Evolutionary conservation across 306 rosid species (phyloP), one percentile per base, ranked within the genome.

Genomic region (Dryas drummondii): DNA sequence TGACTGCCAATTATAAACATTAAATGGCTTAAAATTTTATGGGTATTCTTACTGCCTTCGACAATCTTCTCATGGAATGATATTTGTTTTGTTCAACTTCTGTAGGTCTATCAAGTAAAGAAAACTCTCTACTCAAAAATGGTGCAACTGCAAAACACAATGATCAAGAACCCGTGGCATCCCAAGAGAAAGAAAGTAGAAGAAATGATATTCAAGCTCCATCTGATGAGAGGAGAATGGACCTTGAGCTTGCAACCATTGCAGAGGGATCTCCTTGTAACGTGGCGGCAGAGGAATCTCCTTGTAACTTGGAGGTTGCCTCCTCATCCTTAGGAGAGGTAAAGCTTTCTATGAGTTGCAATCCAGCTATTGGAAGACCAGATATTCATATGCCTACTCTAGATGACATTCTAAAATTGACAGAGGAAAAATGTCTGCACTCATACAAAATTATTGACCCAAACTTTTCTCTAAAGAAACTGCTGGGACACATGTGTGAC

Each of bases 401-500:
- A 26, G 87, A 87, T 76, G 87, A 80, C 52, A 80, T 85, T 78
- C 68, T 84, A 65, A 90, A 90, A 81, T 55, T 81, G 91, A 80
- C 80, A 75, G 97, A 89, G 91, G 97, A 89, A 68, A 92, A 89
- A 79, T 92, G 90, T 79, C 82, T 86, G 88, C 88, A 68, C 46
- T 76, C 91, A 79, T 90, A 89, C 88, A 84, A 86, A 85, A 75
- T 82, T 68, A 74, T 75, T 72, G 91, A 83, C 84, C 89, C 83
- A 63, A 80, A 83, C 50, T 92, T 92, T 86, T 83, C 98, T 84
- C 84, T 92, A 50, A 65, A 69, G 84, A 82, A 84, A 74, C 75
- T 91, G 75, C 88, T 96, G 89, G 86, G 66, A 47, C 81, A 84
- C 82, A 60, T 87, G 85, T 88, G 91, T 84, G 86, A 84, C 50